Evolutionary conservation across 768 basidiomycete genomes (phyloP).

Genomic region (Boletus speciosus): DNA sequence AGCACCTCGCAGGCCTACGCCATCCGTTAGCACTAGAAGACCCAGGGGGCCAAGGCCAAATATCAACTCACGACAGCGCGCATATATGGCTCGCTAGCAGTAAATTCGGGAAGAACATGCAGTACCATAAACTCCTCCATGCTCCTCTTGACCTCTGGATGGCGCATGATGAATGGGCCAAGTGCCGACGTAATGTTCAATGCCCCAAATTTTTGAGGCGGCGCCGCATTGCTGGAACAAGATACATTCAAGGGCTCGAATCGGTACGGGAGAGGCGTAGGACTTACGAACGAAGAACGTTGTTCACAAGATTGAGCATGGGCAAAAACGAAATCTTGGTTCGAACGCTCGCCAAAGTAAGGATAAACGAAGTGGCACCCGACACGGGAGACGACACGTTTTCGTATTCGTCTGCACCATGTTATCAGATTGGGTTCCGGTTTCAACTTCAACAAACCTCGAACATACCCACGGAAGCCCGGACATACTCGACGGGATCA

Average conservation of each 20-base stretch:
- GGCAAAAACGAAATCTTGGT: conserved; percentile 81
- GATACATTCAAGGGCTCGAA: background rate
- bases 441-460: background rate
- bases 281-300: conserved; percentile 62
- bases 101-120: conserved; percentile 73
- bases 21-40: background rate
- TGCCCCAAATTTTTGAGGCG: conserved; percentile 77
- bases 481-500: conserved; percentile 84
- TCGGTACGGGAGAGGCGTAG: background rate
- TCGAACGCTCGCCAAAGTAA: conserved; percentile 72
- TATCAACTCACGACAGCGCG: conserved; percentile 63
- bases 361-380: conserved; percentile 76
- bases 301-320: conserved; percentile 74
- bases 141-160: conserved; percentile 71
- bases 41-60: background rate
- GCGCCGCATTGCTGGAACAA: conserved; percentile 40
- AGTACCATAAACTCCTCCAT: conserved; percentile 77
- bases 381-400: conserved; percentile 72
- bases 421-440: background rate
- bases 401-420: conserved; percentile 74
- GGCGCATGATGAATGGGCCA: conserved; percentile 76
- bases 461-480: conserved; percentile 64
- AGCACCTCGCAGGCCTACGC: conserved; percentile 76
- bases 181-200: conserved; percentile 79
- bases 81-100: conserved; percentile 64